Conservation (phyloP, 2,329 filamentous ascomycete genomes). For the Colletotrichum viniferum region DNA sequence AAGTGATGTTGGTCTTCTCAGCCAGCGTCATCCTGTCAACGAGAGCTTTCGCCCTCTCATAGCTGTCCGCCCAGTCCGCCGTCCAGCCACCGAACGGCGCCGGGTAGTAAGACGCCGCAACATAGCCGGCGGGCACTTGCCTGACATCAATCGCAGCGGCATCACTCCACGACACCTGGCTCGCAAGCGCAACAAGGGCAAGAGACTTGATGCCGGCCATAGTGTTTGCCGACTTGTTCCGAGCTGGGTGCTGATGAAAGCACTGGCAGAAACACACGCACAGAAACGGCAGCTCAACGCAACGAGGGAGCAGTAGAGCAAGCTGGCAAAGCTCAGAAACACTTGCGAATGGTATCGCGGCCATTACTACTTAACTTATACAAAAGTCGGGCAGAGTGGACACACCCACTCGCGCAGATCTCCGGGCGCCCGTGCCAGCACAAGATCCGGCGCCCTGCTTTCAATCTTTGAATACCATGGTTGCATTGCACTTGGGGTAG, state of each 20-base stretch:
- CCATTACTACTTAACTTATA: neutral
- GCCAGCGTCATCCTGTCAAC: constrained; percentile 80
- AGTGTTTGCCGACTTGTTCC: neutral
- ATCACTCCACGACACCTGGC: neutral
- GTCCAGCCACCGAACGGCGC: constrained; percentile 75
- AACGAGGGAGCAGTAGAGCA: neutral
- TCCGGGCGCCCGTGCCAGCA: neutral
- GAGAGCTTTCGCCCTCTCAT: constrained; percentile 69
- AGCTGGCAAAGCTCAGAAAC: neutral
- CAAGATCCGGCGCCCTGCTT: neutral
- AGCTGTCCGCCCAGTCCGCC: constrained; percentile 71
- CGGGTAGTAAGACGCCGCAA: constrained; percentile 71
- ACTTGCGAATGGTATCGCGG: neutral
- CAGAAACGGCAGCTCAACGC: neutral
- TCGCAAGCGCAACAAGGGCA: constrained; percentile 8
- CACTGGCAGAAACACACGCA: neutral
- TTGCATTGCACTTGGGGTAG: neutral
- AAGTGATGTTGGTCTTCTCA: constrained; percentile 80
- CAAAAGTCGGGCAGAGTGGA: neutral
- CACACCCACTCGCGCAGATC: neutral
- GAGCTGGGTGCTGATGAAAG: neutral
- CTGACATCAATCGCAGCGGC: constrained; percentile 6
- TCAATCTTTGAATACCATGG: neutral
- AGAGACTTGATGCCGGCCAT: constrained; percentile 1
- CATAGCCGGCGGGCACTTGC: constrained; percentile 31